Evolutionary conservation across 495 filamentous ascomycete genomes (phyloP), one percentile per base, ranked within the genome.

Genomic region (Lasiosphaeria hispida): DNA sequence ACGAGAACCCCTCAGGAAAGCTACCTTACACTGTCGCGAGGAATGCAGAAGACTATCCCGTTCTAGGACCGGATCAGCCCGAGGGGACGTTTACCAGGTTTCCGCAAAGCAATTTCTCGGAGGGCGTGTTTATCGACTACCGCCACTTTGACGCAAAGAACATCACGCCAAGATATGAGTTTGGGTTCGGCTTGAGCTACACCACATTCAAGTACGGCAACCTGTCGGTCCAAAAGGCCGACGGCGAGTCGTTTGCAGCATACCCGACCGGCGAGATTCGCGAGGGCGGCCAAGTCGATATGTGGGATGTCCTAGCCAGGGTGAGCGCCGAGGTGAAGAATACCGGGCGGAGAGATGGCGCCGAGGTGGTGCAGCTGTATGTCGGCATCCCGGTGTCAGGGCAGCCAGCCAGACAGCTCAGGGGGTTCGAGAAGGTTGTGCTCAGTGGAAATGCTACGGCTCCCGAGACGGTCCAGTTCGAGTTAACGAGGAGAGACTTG

Each of bases 21-120:
- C 75, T 91, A 7, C 87, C 88, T 0, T 92, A 90, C 60, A 88
- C 84, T 0, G 81, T 91, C n/a, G 85, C 85, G 4, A 74, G 77
- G 23, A 80, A 84, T 47, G 84, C 82, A 54, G 70, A 66, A 7
- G 85, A 91, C 59, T 91, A 86, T 64, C 75, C 75, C n/a, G 71
- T 71, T 4, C 66, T 69, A 30, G 66, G 64, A 5, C 74, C 68
- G 23, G 70, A 71, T 14, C 42, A 52, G 49, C 70, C 75, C 0
- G 60, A 64, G 34, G 75, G 70, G 5, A 64, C 58, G 10, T 78
- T 67, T 51, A 48, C 43, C 19, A 40, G 62, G 4, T 82, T 83
- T 56, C 83, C 83, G 10, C 84, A 88, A 62, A 75, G 76, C n/a
- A 72, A 86, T 49, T 90, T 87, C 63, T 68, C 70, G n/a, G 86